Evolutionary conservation across 2,329 filamentous ascomycete species (phyloP), one percentile per base, ranked within the genome.

Genomic region (Fusarium zealandicum): DNA sequence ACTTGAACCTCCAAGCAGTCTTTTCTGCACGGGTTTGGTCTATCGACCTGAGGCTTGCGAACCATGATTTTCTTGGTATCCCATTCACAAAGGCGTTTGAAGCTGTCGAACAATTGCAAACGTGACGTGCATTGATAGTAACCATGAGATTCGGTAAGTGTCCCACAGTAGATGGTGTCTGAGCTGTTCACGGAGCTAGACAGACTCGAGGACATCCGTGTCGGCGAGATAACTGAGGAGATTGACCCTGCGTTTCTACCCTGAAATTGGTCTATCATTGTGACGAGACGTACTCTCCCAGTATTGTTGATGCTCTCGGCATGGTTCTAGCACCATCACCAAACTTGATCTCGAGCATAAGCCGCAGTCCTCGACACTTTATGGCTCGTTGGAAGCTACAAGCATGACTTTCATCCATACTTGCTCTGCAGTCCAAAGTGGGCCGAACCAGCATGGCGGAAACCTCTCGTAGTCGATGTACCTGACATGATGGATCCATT

Each of bases 401-500:
- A 6, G 17, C 17, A n/a, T n/a, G 18, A 22, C 27, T 43, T 38
- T 20, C 18, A 12, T 35, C 36, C 31, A 40, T 14, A 31, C 25
- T 43, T 43, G 30, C 20, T 31, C 45, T 54, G 33, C 51, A 25
- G 54, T 49, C 39, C 22, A 49, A 35, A 35, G 52, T 64, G 57
- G 61, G 28, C 40, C 57, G 31, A 51, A 47, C 50, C 54, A 53
- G 37, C 46, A 44, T 25, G 27, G 27, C 40, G 59, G 54, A 53
- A 55, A 35, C 22, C 44, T 30, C 45, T 55, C 43, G 38, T 52
- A 42, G 28, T 22, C 32, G 16, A 20, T 22, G 38, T 62, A 51
- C 57, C 51, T 64, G 62, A 8, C 57, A 51, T 42, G 25, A 38
- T 52, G 38, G 41, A 32, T 55, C 46, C 53, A 51, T 61, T 46